Evolutionary conservation across 495 filamentous ascomycete species (phyloP), one percentile per base, ranked within the genome.

Genomic region (Pseudotulostoma volvatum): DNA sequence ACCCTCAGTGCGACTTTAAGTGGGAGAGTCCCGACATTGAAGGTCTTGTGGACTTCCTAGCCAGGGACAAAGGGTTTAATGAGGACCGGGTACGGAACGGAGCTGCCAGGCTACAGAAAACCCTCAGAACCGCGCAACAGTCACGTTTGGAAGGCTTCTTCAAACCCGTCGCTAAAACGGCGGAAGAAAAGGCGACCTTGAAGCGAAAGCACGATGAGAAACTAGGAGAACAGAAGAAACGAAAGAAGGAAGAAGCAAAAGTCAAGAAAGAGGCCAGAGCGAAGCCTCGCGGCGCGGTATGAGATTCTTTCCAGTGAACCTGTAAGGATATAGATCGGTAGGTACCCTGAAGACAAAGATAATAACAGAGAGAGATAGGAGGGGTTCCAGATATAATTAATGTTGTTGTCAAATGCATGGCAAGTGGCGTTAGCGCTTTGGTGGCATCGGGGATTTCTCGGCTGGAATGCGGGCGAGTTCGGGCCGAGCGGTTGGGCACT

Each of bases 141-240:
- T 75, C 80, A 3, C 74, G 90, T 18, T 59, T 99, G n/a, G 85
- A 93, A 51, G 88, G 93, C 9, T 99, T 99, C 63, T 99, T 99
- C 71, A 93, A 93, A 60, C 77, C 84, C 9, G 57, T 93, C n/a
- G 80, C 81, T 33, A 87, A 82, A 63, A 84, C 85, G 2, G 79
- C 84, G 9, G 78, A 77, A 38, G 78, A 96, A 61, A 77, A 87
- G 48, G 76, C 75, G 38, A 73, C 44, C 31, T 61, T 93, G 49
- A 95, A 97, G 72, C 71, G 90, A 51, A 97, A 95, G 67, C 74
- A 87, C 21, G 88, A 93, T 34, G 78, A 82, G 61, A 90, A 93
- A 61, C 59, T 79, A 20, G 82, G 80, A 44, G 80, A 81, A 47
- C 84, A 84, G 58, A 94, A 88, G 65, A 93, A 93, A 68, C 88